These are phyloP conservation scores for Thelephora terrestris DNA, from an alignment of 1,284 basidiomycete species.

Conservation along the genomic window DNA sequence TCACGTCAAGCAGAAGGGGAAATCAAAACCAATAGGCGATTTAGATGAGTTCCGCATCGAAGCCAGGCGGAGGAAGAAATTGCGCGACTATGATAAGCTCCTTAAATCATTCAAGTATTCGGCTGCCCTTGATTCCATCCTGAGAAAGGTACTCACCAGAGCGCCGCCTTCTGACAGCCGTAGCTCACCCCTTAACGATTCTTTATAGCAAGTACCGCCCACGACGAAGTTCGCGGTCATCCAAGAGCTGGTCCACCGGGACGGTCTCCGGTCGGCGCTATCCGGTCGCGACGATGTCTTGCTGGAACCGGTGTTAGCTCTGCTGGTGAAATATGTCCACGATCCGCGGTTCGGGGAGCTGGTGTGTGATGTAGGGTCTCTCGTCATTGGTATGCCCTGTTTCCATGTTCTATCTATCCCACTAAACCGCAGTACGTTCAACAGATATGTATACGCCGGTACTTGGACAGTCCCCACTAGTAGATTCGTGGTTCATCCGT, in stretches of 20 bases:
- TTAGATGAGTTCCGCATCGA: slow-evolving; percentile 70
- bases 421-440: slow-evolving; percentile 7
- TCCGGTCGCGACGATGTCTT: slow-evolving; percentile 90
- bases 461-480: slow-evolving; percentile 87
- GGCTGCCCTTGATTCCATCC: slow-evolving; percentile 85
- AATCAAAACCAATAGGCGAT: slow-evolving; percentile 40
- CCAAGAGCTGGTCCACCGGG: slow-evolving; percentile 88
- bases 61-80: slow-evolving; percentile 58
- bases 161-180: not conserved
- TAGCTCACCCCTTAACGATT: slow-evolving; percentile 1
- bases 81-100: slow-evolving; percentile 84
- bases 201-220: slow-evolving; percentile 61
- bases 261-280: slow-evolving; percentile 82
- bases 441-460: slow-evolving; percentile 88
- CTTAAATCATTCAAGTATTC: slow-evolving; percentile 93
- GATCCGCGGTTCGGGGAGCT: slow-evolving; percentile 89
- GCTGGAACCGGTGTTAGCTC: slow-evolving; percentile 81
- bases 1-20: slow-evolving; percentile 40
- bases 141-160: slow-evolving; percentile 56
- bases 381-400: slow-evolving; percentile 69
- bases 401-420: slow-evolving; percentile 1
- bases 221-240: slow-evolving; percentile 86
- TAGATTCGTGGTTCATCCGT: slow-evolving; percentile 81
- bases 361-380: slow-evolving; percentile 73
- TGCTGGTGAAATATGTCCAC: slow-evolving; percentile 78